Evolutionary conservation across 2,329 filamentous ascomycete genomes (phyloP).

Genomic region (Rugonectria rugulosa): DNA sequence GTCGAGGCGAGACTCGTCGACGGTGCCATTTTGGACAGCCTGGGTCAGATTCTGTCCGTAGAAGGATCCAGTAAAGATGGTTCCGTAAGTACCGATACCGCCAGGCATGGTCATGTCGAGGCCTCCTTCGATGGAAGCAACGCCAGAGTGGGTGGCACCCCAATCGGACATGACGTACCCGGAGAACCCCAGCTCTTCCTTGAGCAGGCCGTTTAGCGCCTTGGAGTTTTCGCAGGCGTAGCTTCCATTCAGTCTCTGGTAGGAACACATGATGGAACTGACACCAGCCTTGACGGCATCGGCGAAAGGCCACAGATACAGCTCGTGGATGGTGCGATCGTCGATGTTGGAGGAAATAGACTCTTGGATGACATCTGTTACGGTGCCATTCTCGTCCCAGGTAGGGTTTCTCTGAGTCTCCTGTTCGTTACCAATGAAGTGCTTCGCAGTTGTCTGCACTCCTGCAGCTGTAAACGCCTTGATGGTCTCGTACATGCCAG

Average conservation of each 20-base stretch:
- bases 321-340: slow-evolving; percentile 67
- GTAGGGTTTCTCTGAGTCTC: slow-evolving; percentile 43
- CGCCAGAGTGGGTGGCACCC: slow-evolving; percentile 51
- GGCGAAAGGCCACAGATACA: slow-evolving; percentile 48
- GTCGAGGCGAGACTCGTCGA: slow-evolving; percentile 50
- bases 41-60: slow-evolving; percentile 55
- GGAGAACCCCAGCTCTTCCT: slow-evolving; percentile 58
- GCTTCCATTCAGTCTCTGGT: slow-evolving; percentile 55
- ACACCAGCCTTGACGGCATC: slow-evolving; percentile 44
- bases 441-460: slow-evolving; percentile 50
- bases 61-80: slow-evolving; percentile 45
- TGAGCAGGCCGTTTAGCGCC: slow-evolving; percentile 56
- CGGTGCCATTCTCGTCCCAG: slow-evolving; percentile 34
- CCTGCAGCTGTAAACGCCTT: slow-evolving; percentile 45
- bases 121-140: slow-evolving; percentile 53
- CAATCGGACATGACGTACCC: slow-evolving; percentile 55
- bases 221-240: slow-evolving; percentile 60
- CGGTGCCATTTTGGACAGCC: slow-evolving; percentile 57
- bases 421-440: slow-evolving; percentile 49
- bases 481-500: slow-evolving; percentile 49
- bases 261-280: slow-evolving; percentile 54
- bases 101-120: slow-evolving; percentile 63
- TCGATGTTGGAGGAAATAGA: slow-evolving; percentile 57
- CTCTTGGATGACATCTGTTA: slow-evolving; percentile 37
- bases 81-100: slow-evolving; percentile 44